Evolutionary conservation across 2,329 filamentous ascomycete genomes (phyloP), one percentile per base, ranked within the genome.

Genomic region (Biscogniauxia sp.): DNA sequence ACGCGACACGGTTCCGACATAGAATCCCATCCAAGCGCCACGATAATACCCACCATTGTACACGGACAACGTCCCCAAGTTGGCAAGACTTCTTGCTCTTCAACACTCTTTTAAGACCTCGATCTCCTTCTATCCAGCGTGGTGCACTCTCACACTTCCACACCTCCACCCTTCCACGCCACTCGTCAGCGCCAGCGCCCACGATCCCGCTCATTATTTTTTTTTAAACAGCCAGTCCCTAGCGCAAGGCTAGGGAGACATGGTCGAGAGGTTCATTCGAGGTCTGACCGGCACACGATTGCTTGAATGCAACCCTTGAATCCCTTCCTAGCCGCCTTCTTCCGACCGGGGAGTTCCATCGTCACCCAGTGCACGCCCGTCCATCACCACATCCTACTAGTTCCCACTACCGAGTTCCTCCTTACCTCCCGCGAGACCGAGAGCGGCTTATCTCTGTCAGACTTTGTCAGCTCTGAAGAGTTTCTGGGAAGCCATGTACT

Each of bases 301-400:
- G 70, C 66, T 68, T 74, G 89, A 88, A 97, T 97, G 93, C 93
- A 93, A 89, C 92, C 95, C 82, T 85, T 98, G 88, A 99, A 99
- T 81, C 95, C 95, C 77, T 98, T 97, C 80, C 85, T 99, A 78
- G 89, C 91, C 83, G 93, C 94, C 84, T 98, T 99, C 88, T 97
- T 97, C 85, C 93, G 92, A 82, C 69, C 70, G 55, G 72, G 71
- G 65, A 98, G 93, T 86, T 88, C 92, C 77, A 85, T 97, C 75
- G 90, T 91, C 70, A 83, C 90, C 72, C 94, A 98, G 88, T 98
- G 95, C 83, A 87, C 89, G 65, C 93, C 95, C 58, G 85, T 93
- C 66, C 90, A 95, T 77, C 92, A 96, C 76, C 92, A 98, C 82
- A 88, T 99, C 71, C 86, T 99, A 59, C 89, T 99, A 56, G 94